Evolutionary conservation across 129 eudicot genomes (phyloP).

Genomic region (Flaveria bidentis): DNA sequence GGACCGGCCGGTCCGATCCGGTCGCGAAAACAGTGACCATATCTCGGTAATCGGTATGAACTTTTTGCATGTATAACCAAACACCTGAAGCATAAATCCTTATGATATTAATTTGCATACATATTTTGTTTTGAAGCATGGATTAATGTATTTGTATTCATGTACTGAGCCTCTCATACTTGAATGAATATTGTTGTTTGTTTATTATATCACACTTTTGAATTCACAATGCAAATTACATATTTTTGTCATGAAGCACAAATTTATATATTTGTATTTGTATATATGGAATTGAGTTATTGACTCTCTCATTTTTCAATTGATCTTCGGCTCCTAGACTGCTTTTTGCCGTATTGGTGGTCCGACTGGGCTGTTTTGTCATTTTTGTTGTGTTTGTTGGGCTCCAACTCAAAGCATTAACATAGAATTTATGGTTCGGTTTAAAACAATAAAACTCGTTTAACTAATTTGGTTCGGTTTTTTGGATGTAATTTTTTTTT

Average conservation of each 20-base stretch:
- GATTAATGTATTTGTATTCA: constrained; percentile 6
- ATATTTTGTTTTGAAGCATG: not conserved
- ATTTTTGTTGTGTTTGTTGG: constrained; percentile 13
- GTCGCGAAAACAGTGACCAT: too few relatives aligned
- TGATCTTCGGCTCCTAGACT: not conserved
- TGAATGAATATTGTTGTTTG: not conserved
- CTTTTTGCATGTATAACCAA: not conserved
- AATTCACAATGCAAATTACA: constrained; percentile 12
- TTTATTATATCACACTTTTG: not conserved
- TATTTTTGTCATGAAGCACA: constrained; percentile 1
- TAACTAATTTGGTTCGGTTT: too few relatives aligned
- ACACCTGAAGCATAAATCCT: not conserved
- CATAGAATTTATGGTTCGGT: too few relatives aligned
- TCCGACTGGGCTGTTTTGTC: not conserved
- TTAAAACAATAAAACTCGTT: too few relatives aligned
- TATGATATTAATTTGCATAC: not conserved
- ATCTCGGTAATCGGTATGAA: not conserved
- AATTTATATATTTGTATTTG: not conserved
- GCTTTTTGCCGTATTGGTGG: not conserved
- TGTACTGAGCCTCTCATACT: not conserved
- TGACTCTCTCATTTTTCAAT: not conserved
- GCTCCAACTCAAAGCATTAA: not conserved
- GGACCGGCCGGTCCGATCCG: too few relatives aligned
- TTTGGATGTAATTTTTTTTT: too few relatives aligned
- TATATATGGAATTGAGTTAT: not conserved